Conservation (phyloP, 768 basidiomycete species). For the Naganishia onofrii region DNA sequence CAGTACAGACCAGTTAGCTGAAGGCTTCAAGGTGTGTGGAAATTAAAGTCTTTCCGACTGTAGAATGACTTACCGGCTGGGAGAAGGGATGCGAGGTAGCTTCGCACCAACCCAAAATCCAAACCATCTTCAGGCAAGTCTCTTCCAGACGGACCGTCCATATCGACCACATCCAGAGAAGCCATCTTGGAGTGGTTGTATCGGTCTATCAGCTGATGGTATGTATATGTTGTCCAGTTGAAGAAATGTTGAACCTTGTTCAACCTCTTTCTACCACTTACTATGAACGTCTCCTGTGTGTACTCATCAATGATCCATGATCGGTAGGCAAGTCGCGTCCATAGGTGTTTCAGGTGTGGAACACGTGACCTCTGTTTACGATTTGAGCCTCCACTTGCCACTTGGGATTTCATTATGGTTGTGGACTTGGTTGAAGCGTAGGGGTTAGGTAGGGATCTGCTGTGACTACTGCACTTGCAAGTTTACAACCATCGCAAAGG, state of each 20-base stretch:
- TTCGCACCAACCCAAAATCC: constrained; percentile 41
- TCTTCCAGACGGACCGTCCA: not conserved
- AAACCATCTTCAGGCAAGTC: constrained; percentile 25
- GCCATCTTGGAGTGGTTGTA: not conserved
- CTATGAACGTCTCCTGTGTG: no score
- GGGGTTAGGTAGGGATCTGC: not conserved
- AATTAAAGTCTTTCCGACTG: not conserved
- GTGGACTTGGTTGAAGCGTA: no score
- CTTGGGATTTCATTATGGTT: not conserved
- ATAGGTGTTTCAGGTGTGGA: not conserved
- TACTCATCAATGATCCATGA: not conserved
- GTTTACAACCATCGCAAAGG: no score
- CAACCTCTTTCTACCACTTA: not conserved
- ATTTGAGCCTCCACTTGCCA: not conserved
- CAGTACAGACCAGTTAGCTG: not conserved
- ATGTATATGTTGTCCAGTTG: not conserved
- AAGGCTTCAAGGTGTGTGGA: not conserved
- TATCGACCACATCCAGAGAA: constrained; percentile 4
- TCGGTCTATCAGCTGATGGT: not conserved
- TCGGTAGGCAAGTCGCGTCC: not conserved
- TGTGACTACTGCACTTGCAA: no score
- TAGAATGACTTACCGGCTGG: constrained; percentile 38
- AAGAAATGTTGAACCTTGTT: not conserved
- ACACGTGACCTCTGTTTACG: constrained; percentile 20
- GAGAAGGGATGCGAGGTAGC: constrained; percentile 44